A percentile compares a stretch with the other conserved stretches of the same genome.
Conservation (phyloP, 495 filamentous ascomycete genomes). For the Trichoderma reesei region DNA sequence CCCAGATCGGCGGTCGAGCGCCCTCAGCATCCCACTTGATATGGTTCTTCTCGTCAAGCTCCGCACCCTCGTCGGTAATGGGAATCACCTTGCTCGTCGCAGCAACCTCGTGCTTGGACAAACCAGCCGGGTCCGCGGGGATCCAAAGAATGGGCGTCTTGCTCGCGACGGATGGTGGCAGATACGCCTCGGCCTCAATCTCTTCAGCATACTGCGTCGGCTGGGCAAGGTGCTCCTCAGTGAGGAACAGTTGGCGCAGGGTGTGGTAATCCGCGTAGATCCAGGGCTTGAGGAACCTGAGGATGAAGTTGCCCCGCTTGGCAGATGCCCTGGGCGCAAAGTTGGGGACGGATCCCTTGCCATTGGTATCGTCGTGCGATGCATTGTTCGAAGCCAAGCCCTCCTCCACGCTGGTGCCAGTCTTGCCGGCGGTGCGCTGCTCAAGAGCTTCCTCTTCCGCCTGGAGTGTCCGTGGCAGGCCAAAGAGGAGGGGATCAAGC, state of each 20-base stretch:
- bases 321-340: conserved; percentile 6
- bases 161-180: conserved; percentile 59
- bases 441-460: conserved; percentile 49
- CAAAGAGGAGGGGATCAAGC: conserved; percentile 69
- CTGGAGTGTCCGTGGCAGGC: conserved; percentile 56
- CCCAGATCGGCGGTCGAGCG: conserved; percentile 67
- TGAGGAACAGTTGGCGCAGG: conserved; percentile 62
- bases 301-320: conserved; percentile 40
- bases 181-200: conserved; percentile 60
- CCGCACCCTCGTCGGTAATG: conserved; percentile 77
- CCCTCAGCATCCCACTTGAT: conserved; percentile 66
- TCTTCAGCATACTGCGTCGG: conserved; percentile 46
- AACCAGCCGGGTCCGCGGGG: conserved; percentile 62
- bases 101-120: conserved; percentile 66
- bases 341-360: conserved; percentile 16
- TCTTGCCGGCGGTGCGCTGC: background rate
- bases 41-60: conserved; percentile 69
- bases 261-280: conserved; percentile 60
- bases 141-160: conserved; percentile 73
- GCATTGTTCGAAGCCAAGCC: conserved; percentile 24
- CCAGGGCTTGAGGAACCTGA: conserved; percentile 71
- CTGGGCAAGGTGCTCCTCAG: conserved; percentile 25
- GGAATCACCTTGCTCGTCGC: conserved; percentile 63
- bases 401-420: conserved; percentile 15
- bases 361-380: conserved; percentile 15